Base-by-base conservation (phyloP, 2,329 filamentous ascomycete species). In the Penicillium sp. region DNA sequence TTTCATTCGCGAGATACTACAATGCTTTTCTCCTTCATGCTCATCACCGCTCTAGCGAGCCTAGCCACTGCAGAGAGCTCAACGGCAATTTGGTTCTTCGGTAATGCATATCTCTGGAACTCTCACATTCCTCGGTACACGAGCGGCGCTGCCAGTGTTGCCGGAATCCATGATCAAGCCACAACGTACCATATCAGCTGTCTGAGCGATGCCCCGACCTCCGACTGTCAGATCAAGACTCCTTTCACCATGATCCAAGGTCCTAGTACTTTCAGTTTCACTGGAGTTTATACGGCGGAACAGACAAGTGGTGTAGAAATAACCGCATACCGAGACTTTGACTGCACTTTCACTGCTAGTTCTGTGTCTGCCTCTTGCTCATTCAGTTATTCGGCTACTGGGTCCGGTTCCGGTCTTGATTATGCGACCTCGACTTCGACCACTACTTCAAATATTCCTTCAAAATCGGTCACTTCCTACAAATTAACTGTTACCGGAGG, bases 141-240 rank as follows among this genome's bases (percentile, higher is more conserved):
- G 13, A 52, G 51, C 36, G 8, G 23, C 7, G 51, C 18, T 23
- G 51, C 34, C 37, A 53, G 36, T 14, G 51, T 48, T 11, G 16
- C 33, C 21, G 51, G 44, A 3, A 44, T 48, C 19, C 42, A 53
- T 29, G 44, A 44, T 7, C 34, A 16, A 2, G 44, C 26, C 5
- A 53, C 51, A 14, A 53, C 51, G n/a, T 53, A 53, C 34, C 13
- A 33, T 3, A 18, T 53, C 44, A 11, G 5, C 2, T 53, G 51
- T 31, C 18, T 36, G 36, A 48, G 28, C 14, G 44, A 31, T 21
- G 51, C 51, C 10, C 36, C 36, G 23, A 43, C 21, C 13, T 24
- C 44, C 14, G 51, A 43, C 28, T 53, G 51, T 28, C 16, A 39
- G 5, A 29, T 48, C 19, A 19, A 34, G 11, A 29, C 26, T 16